Conservation (phyloP, 2,329 filamentous ascomycete species). For the Colletotrichum sp. region DNA sequence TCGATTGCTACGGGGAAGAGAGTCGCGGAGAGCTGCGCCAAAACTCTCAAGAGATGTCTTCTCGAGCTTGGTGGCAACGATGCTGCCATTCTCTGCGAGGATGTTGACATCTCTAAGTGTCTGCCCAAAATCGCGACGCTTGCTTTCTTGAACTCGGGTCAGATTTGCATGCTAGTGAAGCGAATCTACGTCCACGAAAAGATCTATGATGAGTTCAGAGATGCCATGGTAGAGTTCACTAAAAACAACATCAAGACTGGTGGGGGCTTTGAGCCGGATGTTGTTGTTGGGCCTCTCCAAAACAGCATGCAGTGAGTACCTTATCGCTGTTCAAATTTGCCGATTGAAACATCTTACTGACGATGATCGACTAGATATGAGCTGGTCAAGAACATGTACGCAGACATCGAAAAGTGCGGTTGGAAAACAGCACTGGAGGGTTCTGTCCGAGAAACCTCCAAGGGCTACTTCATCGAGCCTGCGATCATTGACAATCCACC, state of each 20-base stretch:
- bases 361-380: constrained; percentile 31
- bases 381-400: constrained; percentile 56
- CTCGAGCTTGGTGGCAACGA: constrained; percentile 69
- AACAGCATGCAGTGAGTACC: constrained; percentile 61
- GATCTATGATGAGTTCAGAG: constrained; percentile 59
- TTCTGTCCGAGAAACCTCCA: constrained; percentile 3
- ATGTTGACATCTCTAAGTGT: constrained; percentile 53
- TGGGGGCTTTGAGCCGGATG: constrained; percentile 45
- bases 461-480: constrained; percentile 62
- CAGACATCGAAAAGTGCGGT: constrained; percentile 44
- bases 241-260: constrained; percentile 48
- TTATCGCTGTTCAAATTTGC: neutral
- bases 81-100: constrained; percentile 61
- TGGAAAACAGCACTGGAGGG: constrained; percentile 2
- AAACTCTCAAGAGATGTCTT: constrained; percentile 65
- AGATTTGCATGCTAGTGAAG: constrained; percentile 46
- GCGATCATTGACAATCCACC: constrained; percentile 66
- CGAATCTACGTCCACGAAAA: constrained; percentile 65
- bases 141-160: constrained; percentile 61
- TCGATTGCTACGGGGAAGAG: constrained; percentile 65
- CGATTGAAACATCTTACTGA: neutral
- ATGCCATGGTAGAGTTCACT: constrained; percentile 51
- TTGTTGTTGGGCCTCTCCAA: constrained; percentile 58
- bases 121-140: constrained; percentile 48
- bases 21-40: constrained; percentile 56